Evolutionary conservation across 192 early-diverging fungal species (phyloP), one percentile per base, ranked within the genome.

Genomic region (Dimargaris cristalligena): DNA sequence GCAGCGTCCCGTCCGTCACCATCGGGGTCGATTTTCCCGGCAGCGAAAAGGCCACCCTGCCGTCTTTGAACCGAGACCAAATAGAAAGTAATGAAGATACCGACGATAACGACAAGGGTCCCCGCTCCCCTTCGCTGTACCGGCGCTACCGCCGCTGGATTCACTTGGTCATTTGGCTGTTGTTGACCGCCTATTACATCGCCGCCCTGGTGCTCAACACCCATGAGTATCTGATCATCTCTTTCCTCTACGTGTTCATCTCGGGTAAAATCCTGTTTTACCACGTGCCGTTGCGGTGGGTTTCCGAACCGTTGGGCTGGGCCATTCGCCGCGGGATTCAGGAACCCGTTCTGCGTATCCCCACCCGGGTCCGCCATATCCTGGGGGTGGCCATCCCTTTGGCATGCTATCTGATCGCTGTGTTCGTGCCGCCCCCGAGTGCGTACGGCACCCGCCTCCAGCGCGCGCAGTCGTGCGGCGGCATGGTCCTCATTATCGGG

Each of bases 391-490:
- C 64, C 11, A 60, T 69, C 55, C 67, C 81, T n/a, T 73, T 77
- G 35, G 59, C 64, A n/a, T 60, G 74, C 29, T 67, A 86, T 14
- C 66, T 89, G 44, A 71, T 78, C 44, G 69, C 78, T 38, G 59
- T 83, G 25, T 68, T 79, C 20, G 71, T 68, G 2, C 65, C 74
- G 23, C 70, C 78, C 0, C 58, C 64, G 22, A 72, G 69, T 49
- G 58, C 59, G 0, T 38, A 59, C 9, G 79, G 80, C 38, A 85
- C 70, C 44, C 82, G 85, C 38, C 66, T 81, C 44, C 73, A 85
- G 58, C 78, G 89, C 20, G 54, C 89, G 63, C 87, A 90, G 71
- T 83, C 86, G 26, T 67, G 88, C 47, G 72, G 77, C 58, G 89
- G 91, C 29, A 67, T 91, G 41, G 11, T 76, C 28, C 34, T 87